Evolutionary conservation across 225 moss, liverwort and hornwort species (phyloP).

Genomic region (Neckera pumila): DNA sequence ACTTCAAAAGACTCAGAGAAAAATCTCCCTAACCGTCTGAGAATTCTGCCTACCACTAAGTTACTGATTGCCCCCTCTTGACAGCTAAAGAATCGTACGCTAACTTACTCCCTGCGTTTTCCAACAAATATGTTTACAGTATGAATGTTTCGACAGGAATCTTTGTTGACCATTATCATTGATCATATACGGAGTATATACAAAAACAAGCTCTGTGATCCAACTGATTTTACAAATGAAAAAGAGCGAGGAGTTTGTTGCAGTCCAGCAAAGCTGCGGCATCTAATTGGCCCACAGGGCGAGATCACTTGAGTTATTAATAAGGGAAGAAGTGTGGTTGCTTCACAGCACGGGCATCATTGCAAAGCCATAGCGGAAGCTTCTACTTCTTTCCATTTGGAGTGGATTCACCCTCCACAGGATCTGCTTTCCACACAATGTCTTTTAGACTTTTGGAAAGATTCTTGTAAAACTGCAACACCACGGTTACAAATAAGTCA

Average conservation of each 20-base stretch:
- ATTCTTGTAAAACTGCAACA: slow-evolving; percentile 41
- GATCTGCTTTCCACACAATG: slow-evolving; percentile 48
- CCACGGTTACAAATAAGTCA: not conserved
- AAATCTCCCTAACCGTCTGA: not conserved
- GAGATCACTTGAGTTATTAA: not conserved
- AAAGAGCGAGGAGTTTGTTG: not conserved
- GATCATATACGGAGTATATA: not conserved
- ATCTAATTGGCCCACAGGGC: not conserved
- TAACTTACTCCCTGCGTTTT: not conserved
- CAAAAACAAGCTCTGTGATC: not conserved
- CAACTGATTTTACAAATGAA: not conserved
- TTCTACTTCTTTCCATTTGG: slow-evolving; percentile 5
- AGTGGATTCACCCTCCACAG: not conserved
- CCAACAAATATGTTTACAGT: not conserved
- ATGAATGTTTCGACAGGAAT: not conserved
- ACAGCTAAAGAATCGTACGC: not conserved
- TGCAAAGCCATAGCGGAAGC: slow-evolving; percentile 12
- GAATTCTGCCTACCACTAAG: not conserved
- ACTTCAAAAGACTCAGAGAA: not conserved
- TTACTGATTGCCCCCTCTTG: not conserved
- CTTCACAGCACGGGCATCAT: slow-evolving; percentile 17
- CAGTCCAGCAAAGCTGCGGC: not conserved
- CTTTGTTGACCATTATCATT: not conserved
- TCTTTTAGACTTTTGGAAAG: slow-evolving; percentile 42
- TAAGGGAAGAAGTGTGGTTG: not conserved